A percentile compares a stretch with the other conserved stretches of the same genome.
Conservation (phyloP, 2,329 filamentous ascomycete genomes). For the Fonsecaea erecta region DNA sequence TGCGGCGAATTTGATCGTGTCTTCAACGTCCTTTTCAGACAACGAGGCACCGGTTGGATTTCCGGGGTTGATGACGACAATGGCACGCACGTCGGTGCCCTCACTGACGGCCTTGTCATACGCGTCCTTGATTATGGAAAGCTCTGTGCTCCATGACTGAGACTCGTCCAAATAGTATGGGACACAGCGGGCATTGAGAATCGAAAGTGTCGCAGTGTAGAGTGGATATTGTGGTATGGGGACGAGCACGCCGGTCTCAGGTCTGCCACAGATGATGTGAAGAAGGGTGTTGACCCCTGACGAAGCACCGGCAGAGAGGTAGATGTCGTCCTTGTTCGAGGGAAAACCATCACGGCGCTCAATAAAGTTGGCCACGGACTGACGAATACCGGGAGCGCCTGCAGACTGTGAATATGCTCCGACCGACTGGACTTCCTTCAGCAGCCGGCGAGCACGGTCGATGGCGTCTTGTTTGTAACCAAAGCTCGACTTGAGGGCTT, state of each 20-base stretch:
- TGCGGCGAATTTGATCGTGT: constrained; percentile 84
- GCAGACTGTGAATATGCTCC: constrained; percentile 96
- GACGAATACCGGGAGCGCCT: constrained; percentile 81
- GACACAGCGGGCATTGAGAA: constrained; percentile 84
- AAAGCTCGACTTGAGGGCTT: constrained; percentile 73
- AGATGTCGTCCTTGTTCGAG: constrained; percentile 79
- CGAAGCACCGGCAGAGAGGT: constrained; percentile 88
- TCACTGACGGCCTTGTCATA: constrained; percentile 74
- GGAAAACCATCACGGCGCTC: constrained; percentile 90
- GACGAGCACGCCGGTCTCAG: constrained; percentile 81
- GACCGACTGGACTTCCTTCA: constrained; percentile 84
- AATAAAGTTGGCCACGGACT: constrained; percentile 91
- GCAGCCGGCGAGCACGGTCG: constrained; percentile 76
- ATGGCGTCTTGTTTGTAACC: constrained; percentile 91
- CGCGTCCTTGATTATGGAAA: constrained; percentile 74
- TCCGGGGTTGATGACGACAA: constrained; percentile 97
- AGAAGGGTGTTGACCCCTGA: constrained; percentile 94
- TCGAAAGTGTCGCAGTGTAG: constrained; percentile 87
- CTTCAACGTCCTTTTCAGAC: constrained; percentile 74
- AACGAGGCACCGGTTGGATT: constrained; percentile 95
- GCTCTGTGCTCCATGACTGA: constrained; percentile 83
- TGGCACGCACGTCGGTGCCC: constrained; percentile 85
- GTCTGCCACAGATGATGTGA: constrained; percentile 79
- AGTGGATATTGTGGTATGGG: constrained; percentile 98
- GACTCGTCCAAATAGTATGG: constrained; percentile 93